A percentile compares a stretch with the other conserved stretches of the same genome.
Evolutionary conservation across 306 rosid genomes (phyloP).

Genomic region (Rubus idaeus): DNA sequence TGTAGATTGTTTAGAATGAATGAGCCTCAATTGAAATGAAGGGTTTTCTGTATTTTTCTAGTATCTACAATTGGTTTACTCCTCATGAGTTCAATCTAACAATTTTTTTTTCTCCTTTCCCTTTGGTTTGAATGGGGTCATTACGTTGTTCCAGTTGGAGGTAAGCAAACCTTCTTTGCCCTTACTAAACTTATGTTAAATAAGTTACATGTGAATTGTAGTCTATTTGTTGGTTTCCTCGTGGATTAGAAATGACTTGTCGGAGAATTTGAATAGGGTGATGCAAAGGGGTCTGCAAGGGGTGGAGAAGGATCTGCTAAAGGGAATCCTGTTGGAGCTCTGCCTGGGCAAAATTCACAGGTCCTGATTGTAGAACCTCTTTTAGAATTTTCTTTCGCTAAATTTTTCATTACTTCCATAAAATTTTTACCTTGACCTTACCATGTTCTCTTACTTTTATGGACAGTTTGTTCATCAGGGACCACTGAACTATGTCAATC

Average conservation of each 20-base stretch:
- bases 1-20: background rate
- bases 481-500: slow-evolving; percentile 53
- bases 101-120: slow-evolving; percentile 12
- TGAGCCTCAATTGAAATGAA: background rate
- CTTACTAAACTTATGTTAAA: background rate
- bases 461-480: slow-evolving; percentile 70
- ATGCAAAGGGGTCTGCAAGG: slow-evolving; percentile 80
- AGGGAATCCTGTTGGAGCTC: slow-evolving; percentile 54
- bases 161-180: slow-evolving; percentile 41
- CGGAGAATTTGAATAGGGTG: slow-evolving; percentile 59
- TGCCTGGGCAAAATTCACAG: slow-evolving; percentile 69
- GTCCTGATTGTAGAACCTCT: slow-evolving; percentile 37
- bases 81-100: slow-evolving; percentile 30
- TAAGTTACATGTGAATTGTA: slow-evolving; percentile 1
- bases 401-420: background rate
- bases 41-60: background rate
- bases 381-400: background rate
- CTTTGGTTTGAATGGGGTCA: slow-evolving; percentile 32
- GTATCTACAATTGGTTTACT: background rate
- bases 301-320: slow-evolving; percentile 72
- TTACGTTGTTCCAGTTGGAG: slow-evolving; percentile 58
- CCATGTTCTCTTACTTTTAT: slow-evolving; percentile 14
- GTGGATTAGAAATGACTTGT: slow-evolving; percentile 21
- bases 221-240: background rate
- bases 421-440: slow-evolving; percentile 19